Percentiles rank a stretch among this genome's conserved stretches.
These are phyloP conservation scores for Sphagnum contortum DNA, from an alignment of 225 moss, liverwort and hornwort species.

Conservation along the genomic window DNA sequence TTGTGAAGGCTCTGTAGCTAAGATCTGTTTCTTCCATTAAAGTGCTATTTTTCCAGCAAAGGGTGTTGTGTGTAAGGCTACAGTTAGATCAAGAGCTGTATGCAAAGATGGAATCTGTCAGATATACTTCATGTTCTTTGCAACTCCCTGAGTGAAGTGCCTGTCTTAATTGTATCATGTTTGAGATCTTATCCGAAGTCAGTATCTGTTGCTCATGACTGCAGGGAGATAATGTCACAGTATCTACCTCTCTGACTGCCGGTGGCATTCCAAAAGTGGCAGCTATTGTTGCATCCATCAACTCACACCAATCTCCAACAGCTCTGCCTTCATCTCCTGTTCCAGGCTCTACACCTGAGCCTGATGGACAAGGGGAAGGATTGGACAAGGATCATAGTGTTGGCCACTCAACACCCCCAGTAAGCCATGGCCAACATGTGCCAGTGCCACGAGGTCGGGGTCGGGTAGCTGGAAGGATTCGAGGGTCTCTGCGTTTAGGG, in stretches of 20 bases:
- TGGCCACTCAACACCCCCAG: conserved; percentile 25
- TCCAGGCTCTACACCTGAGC: conserved; percentile 10
- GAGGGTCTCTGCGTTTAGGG: conserved; percentile 55
- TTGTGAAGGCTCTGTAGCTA: too few species aligned
- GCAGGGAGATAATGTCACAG: conserved; percentile 26
- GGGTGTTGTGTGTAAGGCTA: too few species aligned
- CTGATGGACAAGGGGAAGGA: conserved; percentile 12
- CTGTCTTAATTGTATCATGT: too few species aligned
- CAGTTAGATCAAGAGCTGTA: too few species aligned
- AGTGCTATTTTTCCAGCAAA: too few species aligned
- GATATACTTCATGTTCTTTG: too few species aligned
- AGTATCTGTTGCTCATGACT: neutral
- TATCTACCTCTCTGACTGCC: conserved; percentile 10
- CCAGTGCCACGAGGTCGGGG: conserved; percentile 58
- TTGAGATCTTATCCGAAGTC: neutral
- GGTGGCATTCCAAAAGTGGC: conserved; percentile 29
- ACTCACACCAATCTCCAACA: conserved; percentile 27
- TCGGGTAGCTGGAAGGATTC: conserved; percentile 37
- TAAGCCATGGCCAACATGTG: conserved; percentile 47
- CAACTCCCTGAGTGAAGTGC: too few species aligned
- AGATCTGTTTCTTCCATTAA: too few species aligned
- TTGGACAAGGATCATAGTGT: conserved; percentile 21
- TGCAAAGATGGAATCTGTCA: too few species aligned
- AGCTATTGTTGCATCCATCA: conserved; percentile 26
- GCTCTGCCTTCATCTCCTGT: conserved; percentile 15